Base-by-base conservation (phyloP, 305 asterid species). In the Fraxinus greggii region DNA sequence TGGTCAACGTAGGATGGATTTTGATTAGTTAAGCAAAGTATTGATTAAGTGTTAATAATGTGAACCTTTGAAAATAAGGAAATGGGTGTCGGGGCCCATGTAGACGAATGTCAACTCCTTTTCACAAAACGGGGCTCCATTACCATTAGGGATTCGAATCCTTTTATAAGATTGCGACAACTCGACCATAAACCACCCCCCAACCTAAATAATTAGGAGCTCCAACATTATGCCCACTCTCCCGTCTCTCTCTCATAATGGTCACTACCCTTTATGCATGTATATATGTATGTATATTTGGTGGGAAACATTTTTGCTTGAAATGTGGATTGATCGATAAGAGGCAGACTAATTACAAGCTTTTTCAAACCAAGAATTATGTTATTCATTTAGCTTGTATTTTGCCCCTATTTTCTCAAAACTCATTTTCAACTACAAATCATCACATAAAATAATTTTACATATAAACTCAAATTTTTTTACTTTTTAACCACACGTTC, bases 131-230 rank as follows among this genome's bases (percentile, higher is more conserved):
- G 70, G 70, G 70, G 29, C 70, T 61, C 70, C 29, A 19, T 61
- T 61, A 61, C 31, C 29, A 6, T 61, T 61, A 23, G 12, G 73
- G 19, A 65, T 26, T 65, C 73, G 35, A 65, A 65, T 65, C 73
- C 42, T 28, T n/a, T 75, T 56, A 75, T 7, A 15, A 36, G 86
- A 84, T 12, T 2, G 86, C 54, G 81, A 84, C 84, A 76, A 75
- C 54, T 75, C 83, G 36, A 36, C 77, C 48, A 26, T 54, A 23
- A 69, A 31, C 17, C 17, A 82, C 33, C 35, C 26, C n/a, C 12
- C 21, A 40, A 65, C 78, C 28, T 72, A 10, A 72, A 4, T 26
- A 33, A 80, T 81, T 78, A 78, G 28, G 69, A 33, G 85, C 77
- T 65, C 72, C 83, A 9, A 61, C 70, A 61, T 61, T 19, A 23